These are phyloP conservation scores for Onygenales sp. DNA, from an alignment of 2,329 filamentous ascomycete genomes.

Conservation along the genomic window DNA sequence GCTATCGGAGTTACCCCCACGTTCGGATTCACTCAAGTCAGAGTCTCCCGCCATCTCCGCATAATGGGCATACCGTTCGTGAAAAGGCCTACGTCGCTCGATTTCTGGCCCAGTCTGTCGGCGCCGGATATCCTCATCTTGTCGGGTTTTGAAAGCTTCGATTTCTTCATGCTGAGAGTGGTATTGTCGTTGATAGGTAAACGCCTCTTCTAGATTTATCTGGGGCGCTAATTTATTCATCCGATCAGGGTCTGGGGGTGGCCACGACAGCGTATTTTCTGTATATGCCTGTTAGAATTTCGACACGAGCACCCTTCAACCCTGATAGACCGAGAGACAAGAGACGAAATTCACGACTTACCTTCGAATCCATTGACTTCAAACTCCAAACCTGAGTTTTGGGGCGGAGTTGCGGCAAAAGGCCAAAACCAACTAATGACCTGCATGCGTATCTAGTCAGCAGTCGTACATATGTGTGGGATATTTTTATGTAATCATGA, in stretches of 20 bases:
- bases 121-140: slow-evolving; percentile 42
- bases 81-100: slow-evolving; percentile 32
- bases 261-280: slow-evolving; percentile 34
- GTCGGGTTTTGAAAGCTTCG: slow-evolving; percentile 45
- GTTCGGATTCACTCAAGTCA: slow-evolving; percentile 12
- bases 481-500: neutral
- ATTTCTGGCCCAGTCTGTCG: slow-evolving; percentile 26
- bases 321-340: neutral
- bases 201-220: slow-evolving; percentile 14
- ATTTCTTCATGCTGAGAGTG: slow-evolving; percentile 28
- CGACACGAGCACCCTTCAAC: neutral
- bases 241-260: slow-evolving; percentile 41
- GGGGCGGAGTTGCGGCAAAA: slow-evolving; percentile 41
- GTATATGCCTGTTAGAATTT: neutral
- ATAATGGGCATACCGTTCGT: slow-evolving; percentile 25
- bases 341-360: slow-evolving; percentile 10
- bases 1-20: slow-evolving; percentile 22
- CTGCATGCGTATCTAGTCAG: slow-evolving; percentile 12
- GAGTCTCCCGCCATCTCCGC: slow-evolving; percentile 6
- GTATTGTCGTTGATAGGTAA: slow-evolving; percentile 13
- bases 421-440: slow-evolving; percentile 53
- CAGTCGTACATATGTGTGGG: neutral
- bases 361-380: slow-evolving; percentile 54
- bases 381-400: slow-evolving; percentile 40
- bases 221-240: slow-evolving; percentile 29